These are phyloP conservation scores for Bimuria novae-zelandiae DNA, from an alignment of 2,329 filamentous ascomycete species.

Conservation along the genomic window DNA sequence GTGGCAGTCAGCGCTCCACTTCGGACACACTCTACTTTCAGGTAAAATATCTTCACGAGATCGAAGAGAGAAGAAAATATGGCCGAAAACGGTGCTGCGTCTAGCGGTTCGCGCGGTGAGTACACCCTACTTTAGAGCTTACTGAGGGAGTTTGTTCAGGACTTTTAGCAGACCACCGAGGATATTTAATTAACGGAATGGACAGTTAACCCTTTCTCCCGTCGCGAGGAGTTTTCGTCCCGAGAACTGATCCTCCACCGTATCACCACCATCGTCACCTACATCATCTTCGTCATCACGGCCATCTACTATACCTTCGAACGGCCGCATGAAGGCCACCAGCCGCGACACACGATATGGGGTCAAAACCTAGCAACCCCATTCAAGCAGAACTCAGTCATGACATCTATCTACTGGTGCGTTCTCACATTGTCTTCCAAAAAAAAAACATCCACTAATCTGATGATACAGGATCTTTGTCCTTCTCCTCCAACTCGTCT, in stretches of 20 bases:
- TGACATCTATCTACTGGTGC: conserved; percentile 76
- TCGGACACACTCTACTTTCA: not conserved
- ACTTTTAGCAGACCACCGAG: not conserved
- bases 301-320: conserved; percentile 75
- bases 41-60: not conserved
- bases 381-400: conserved; percentile 72
- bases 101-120: conserved; percentile 12
- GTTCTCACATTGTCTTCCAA: too few relatives aligned
- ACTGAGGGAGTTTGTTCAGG: not conserved
- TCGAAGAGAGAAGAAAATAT: conserved; percentile 1
- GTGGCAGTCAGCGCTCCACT: not conserved
- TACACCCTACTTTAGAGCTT: not conserved
- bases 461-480: conserved; percentile 69
- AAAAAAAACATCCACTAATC: too few relatives aligned
- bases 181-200: not conserved
- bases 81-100: conserved; percentile 18
- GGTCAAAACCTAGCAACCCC: conserved; percentile 73
- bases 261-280: conserved; percentile 72
- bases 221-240: conserved; percentile 41
- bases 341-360: conserved; percentile 68
- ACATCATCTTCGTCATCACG: conserved; percentile 72
- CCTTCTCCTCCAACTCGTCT: conserved; percentile 75
- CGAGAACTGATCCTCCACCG: conserved; percentile 73
- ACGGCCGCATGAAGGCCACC: conserved; percentile 64
- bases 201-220: conserved; percentile 14